Percentiles rank a stretch among this genome's conserved stretches.
Evolutionary conservation across 2,329 filamentous ascomycete species (phyloP).

Genomic region (Pseudocercospora macadamiae): DNA sequence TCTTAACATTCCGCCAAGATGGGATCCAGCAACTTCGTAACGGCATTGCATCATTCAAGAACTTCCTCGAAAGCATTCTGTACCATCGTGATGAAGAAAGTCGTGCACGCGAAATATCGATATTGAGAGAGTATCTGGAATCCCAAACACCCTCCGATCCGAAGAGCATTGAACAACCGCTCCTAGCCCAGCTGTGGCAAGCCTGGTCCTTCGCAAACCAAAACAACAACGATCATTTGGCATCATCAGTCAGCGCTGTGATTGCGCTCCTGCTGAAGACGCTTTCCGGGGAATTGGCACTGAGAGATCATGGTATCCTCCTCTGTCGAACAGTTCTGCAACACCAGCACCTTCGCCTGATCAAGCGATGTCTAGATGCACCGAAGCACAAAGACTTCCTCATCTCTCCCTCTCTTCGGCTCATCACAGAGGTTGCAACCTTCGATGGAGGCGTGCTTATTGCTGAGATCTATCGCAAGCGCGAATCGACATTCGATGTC

Average conservation of each 20-base stretch:
- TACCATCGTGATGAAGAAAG: constrained; percentile 58
- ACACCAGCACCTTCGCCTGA: constrained; percentile 76
- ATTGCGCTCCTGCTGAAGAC: constrained; percentile 80
- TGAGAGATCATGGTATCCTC: constrained; percentile 73
- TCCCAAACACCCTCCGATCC: constrained; percentile 54
- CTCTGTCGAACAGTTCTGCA: constrained; percentile 82
- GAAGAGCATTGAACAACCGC: constrained; percentile 62
- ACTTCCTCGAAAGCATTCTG: constrained; percentile 66
- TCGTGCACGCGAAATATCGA: constrained; percentile 55
- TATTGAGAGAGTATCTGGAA: constrained; percentile 72
- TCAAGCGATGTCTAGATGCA: constrained; percentile 77
- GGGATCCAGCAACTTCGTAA: constrained; percentile 65
- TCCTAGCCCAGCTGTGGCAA: constrained; percentile 79
- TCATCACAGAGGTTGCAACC: constrained; percentile 81
- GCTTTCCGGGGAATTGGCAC: constrained; percentile 72
- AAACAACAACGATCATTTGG: constrained; percentile 76
- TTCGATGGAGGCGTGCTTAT: constrained; percentile 85
- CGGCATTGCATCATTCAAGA: constrained; percentile 70
- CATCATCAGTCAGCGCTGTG: constrained; percentile 79
- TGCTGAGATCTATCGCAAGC: constrained; percentile 70
- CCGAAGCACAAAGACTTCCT: constrained; percentile 84
- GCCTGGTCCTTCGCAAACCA: constrained; percentile 84
- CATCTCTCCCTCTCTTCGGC: constrained; percentile 82
- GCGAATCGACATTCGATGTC: constrained; percentile 71
- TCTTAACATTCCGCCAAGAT: constrained; percentile 71